Conservation (phyloP, 176 grass and related monocot genomes). For the Cenchrus purpureus region DNA sequence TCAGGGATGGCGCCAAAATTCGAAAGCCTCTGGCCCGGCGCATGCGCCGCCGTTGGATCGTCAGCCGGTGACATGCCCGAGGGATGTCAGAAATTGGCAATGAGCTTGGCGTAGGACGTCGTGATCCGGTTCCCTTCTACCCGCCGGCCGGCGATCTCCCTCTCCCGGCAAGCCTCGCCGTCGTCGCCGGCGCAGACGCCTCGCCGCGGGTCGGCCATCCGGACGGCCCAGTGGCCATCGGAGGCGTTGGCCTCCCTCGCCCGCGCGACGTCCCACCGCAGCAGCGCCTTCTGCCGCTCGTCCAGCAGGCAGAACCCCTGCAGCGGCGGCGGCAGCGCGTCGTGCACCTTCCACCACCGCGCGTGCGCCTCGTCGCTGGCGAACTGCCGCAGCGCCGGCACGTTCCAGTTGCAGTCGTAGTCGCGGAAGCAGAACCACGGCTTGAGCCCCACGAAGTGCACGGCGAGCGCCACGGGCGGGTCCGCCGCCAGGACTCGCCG, state of each 20-base stretch:
- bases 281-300: conserved; percentile 60
- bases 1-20: no score
- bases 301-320: conserved; percentile 52
- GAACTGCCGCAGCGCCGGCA: conserved; percentile 51
- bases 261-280: conserved; percentile 42
- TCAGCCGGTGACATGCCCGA: no score
- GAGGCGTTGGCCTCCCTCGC: conserved; percentile 49
- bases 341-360: conserved; percentile 60
- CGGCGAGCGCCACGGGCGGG: conserved; percentile 50
- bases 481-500: conserved; percentile 47
- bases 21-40: no score
- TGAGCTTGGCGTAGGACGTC: conserved; percentile 61
- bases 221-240: conserved; percentile 34
- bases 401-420: conserved; percentile 81
- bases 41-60: no score
- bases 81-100: conserved; percentile 42
- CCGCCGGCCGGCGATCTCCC: conserved; percentile 39
- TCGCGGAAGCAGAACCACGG: conserved; percentile 69
- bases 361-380: conserved; percentile 67
- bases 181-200: conserved; percentile 25
- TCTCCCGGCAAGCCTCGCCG: conserved; percentile 32
- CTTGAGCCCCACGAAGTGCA: conserved; percentile 66
- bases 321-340: conserved; percentile 31
- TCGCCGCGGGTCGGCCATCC: conserved; percentile 44
- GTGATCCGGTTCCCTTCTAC: conserved; percentile 57